Base-by-base conservation (phyloP, 306 rosid genomes). In the Chamaecrista fasciculata region DNA sequence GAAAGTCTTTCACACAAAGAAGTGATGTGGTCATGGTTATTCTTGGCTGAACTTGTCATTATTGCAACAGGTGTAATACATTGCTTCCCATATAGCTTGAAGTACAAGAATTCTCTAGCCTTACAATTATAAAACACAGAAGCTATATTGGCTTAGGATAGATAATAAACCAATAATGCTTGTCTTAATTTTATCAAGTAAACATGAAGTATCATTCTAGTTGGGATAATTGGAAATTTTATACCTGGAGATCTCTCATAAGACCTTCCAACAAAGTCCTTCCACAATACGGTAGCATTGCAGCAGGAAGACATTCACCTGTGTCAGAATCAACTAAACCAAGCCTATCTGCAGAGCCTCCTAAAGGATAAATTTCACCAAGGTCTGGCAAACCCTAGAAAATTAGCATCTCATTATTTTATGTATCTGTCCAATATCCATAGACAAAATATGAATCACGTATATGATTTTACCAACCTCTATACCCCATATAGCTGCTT, bases 171-270 rank as follows among this genome's bases (percentile, higher is more conserved):
- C 8, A 66, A 49, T 39, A 71, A 69, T 49, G 58, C 58, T 62
- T 68, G 60, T 67, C 67, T 78, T 49, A 20, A 57, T 72, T 52
- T 71, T 71, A 37, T 65, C 52, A 51, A 72, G 75, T 47, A 79
- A 8, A 49, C 16, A 69, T 21, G n/a, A 50, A 36, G 49, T 68
- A 64, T 24, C 21, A 39, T 63, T 62, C 47, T 58, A 33, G 21
- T 63, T 70, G 73, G 53, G 56, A 37, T 62, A 79, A 63, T 68
- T 59, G 75, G 43, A 65, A 73, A 75, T 66, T 73, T 75, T 78
- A 73, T 91, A 94, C 99, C 99, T 94, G 99, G 75, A 94, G 91
- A 89, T 94, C 99, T 79, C 97, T 87, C 76, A 94, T 81, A 78
- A 91, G 96, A 69, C 95, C 89, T 81, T 91, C 99, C 90, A 94